Evolutionary conservation across 306 rosid genomes (phyloP), one percentile per base, ranked within the genome.

Genomic region (Arachis stenosperma): DNA sequence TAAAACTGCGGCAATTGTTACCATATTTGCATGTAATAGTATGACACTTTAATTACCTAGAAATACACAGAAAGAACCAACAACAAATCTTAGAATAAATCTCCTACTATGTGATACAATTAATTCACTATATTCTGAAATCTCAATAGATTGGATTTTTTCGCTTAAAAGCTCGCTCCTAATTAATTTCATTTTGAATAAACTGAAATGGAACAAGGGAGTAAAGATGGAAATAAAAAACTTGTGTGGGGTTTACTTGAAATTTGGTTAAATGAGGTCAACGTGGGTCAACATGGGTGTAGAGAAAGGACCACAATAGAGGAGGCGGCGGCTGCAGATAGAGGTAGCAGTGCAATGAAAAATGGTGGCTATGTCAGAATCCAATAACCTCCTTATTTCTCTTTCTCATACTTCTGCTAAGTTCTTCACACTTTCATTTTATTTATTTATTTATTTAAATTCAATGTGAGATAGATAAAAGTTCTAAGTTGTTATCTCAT

Each of bases 331-430:
- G 80, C 70, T 63, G 59, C 13, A 37, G 79, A 69, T 41, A 67
- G 6, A 43, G 4, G 51, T 46, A n/a, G 12, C 80, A 61, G 83
- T 70, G 62, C 73, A 58, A 52, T 73, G 69, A 69, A 54, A 80
- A 71, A 48, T 80, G 76, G 67, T 72, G 86, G 88, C 82, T 76
- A 22, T 75, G 82, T 83, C 81, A 78, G 78, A 69, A 30, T 79
- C 70, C 37, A 29, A 64, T n/a, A 8, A 64, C 50, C 67, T 33
- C 56, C 40, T 39, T 13, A 6, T 70, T 12, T 47, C 36, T 43
- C n/a, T 42, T 4, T 52, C 39, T 59, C 79, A 53, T 62, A 57
- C 75, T 66, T n/a, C 30, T 36, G 22, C 54, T 36, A 48, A 70
- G 48, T 43, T 11, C 64, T 17, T 70, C 71, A 42, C 11, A 47